Evolutionary conservation across 106 monocot species (phyloP).

Genomic region (Dendrobium chrysotoxum): DNA sequence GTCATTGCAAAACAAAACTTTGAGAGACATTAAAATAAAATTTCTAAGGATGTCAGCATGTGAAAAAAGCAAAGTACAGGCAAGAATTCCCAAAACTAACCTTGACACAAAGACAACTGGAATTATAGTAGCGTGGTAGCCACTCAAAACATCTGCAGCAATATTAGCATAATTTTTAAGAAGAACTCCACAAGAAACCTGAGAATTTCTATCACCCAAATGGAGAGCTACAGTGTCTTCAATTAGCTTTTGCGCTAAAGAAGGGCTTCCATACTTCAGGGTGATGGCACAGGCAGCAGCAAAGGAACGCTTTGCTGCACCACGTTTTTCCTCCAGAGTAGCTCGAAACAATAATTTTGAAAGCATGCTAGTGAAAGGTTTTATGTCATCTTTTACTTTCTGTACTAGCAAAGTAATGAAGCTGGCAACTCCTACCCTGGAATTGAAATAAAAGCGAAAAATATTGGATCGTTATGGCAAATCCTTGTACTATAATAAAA

Average conservation of each 20-base stretch:
- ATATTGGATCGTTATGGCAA: background rate
- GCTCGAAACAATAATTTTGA: slow-evolving; percentile 66
- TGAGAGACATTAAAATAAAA: background rate
- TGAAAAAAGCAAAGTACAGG: background rate
- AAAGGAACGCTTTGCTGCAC: slow-evolving; percentile 74
- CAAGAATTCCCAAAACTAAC: slow-evolving; percentile 26
- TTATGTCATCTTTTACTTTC: slow-evolving; percentile 69
- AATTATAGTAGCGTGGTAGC: slow-evolving; percentile 56
- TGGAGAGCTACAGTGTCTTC: slow-evolving; percentile 73
- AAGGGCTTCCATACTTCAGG: slow-evolving; percentile 59
- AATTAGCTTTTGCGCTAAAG: slow-evolving; percentile 67
- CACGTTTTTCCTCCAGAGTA: slow-evolving; percentile 75
- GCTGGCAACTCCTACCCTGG: slow-evolving; percentile 90
- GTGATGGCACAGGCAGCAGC: slow-evolving; percentile 73
- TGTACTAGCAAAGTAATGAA: slow-evolving; percentile 81
- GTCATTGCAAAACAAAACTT: background rate
- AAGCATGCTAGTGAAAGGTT: slow-evolving; percentile 45
- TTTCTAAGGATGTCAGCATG: background rate
- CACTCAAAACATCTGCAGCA: slow-evolving; percentile 66
- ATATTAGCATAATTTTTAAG: slow-evolving; percentile 64
- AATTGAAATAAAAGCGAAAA: slow-evolving; percentile 7
- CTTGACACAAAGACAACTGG: slow-evolving; percentile 83
- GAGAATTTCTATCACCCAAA: slow-evolving; percentile 77
- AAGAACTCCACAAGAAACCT: slow-evolving; percentile 77
- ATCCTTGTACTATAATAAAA: background rate